A percentile compares a stretch with the other conserved stretches of the same genome.
Conservation (phyloP, 2,329 filamentous ascomycete species). For the Pestalotiopsis sp. region DNA sequence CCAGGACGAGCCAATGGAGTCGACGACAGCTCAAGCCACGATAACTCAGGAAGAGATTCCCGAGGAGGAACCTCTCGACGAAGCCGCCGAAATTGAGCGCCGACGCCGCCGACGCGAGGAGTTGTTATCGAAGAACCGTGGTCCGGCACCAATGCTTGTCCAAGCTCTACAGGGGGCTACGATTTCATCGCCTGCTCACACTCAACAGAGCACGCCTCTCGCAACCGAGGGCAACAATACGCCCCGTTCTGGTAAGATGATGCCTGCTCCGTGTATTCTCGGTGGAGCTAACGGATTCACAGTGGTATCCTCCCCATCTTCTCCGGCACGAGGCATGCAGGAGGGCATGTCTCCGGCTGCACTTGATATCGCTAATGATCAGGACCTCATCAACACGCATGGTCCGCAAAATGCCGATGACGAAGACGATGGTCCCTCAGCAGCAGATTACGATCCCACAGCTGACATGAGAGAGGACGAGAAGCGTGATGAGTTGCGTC, state of each 20-base stretch:
- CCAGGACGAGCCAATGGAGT: slow-evolving; percentile 21
- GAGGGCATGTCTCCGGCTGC: slow-evolving; percentile 59
- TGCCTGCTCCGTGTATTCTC: slow-evolving; percentile 5
- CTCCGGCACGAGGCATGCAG: slow-evolving; percentile 45
- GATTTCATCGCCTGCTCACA: slow-evolving; percentile 55
- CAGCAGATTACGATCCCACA: slow-evolving; percentile 78
- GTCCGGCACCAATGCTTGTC: slow-evolving; percentile 73
- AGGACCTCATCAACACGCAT: slow-evolving; percentile 67
- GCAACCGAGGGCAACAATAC: slow-evolving; percentile 44
- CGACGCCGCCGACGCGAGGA: slow-evolving; percentile 83
- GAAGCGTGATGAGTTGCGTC: slow-evolving; percentile 59
- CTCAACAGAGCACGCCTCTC: slow-evolving; percentile 45
- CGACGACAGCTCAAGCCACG: slow-evolving; percentile 36
- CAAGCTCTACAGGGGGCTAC: slow-evolving; percentile 69
- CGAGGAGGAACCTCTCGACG: slow-evolving; percentile 68
- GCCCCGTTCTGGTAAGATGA: slow-evolving; percentile 49
- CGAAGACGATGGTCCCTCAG: slow-evolving; percentile 71
- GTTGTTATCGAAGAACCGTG: slow-evolving; percentile 80
- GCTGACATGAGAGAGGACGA: slow-evolving; percentile 76
- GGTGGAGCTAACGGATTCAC: slow-evolving; percentile 23
- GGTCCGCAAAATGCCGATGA: slow-evolving; percentile 35
- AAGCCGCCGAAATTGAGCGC: slow-evolving; percentile 82
- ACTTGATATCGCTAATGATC: slow-evolving; percentile 68
- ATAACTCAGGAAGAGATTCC: slow-evolving; percentile 38
- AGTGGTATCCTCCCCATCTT: slow-evolving; percentile 39